These are phyloP conservation scores for Globisporangium canariense DNA, from an alignment of 352 stramenopile genomes.

Conservation along the genomic window DNA sequence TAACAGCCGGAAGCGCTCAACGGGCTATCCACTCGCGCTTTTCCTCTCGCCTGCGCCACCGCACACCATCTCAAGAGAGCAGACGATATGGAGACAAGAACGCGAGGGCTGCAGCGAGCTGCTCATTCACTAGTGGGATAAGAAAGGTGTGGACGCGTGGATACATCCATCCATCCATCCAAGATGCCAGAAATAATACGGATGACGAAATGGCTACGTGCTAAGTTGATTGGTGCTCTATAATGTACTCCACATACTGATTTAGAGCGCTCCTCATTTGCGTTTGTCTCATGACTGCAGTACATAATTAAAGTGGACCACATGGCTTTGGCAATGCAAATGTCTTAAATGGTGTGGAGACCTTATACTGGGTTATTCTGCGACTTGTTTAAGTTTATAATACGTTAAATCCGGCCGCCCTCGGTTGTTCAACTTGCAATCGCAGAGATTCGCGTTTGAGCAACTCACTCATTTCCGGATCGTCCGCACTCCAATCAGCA, in stretches of 20 bases:
- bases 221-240: background rate
- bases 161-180: background rate
- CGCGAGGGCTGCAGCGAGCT: background rate
- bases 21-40: background rate
- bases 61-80: background rate
- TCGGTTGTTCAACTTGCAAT: slow-evolving; percentile 11
- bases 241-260: background rate
- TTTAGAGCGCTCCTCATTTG: background rate
- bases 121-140: background rate
- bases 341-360: background rate
- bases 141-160: background rate
- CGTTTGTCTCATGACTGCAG: background rate
- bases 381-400: background rate
- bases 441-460: background rate
- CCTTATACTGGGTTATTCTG: background rate
- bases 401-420: background rate
- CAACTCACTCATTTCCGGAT: slow-evolving; percentile 12
- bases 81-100: background rate
- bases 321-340: no score
- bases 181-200: background rate
- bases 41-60: background rate
- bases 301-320: no score
- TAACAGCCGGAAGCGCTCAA: background rate
- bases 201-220: slow-evolving; percentile 1
- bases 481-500: background rate